phyloP scores from a whole-genome alignment of 768 basidiomycete species.

The Suillus sp. region DNA sequence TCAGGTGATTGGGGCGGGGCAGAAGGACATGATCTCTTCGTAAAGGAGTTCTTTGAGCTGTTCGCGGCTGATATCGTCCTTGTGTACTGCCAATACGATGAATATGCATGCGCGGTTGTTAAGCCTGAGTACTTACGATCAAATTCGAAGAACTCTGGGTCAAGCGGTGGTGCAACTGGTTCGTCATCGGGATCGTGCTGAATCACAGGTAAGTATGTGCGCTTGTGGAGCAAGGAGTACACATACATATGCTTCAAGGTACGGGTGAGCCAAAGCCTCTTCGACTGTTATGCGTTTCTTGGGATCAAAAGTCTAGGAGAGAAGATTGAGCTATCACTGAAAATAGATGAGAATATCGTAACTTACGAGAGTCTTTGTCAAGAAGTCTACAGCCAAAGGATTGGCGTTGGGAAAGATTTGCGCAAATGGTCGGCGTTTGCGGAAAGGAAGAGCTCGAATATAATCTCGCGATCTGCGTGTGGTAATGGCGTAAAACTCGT shows the following conservation, averaged over 20 bases:
- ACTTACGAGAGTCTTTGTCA: conserved; percentile 81
- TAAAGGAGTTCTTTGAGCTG: conserved; percentile 93
- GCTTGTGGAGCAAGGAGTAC: conserved; percentile 8
- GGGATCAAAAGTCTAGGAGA: conserved; percentile 86
- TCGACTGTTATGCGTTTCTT: conserved; percentile 96
- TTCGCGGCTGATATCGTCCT: conserved; percentile 94
- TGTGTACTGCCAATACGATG: conserved; percentile 62
- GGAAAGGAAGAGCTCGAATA: conserved; percentile 92
- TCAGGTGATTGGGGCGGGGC: conserved; percentile 57
- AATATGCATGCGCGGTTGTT: background rate
- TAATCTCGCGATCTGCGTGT: conserved; percentile 92
- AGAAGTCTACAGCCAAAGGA: conserved; percentile 71
- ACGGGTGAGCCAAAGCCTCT: conserved; percentile 92
- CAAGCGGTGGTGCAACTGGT: conserved; percentile 92
- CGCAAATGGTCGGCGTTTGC: conserved; percentile 81
- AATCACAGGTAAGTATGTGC: conserved; percentile 14
- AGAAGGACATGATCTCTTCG: conserved; percentile 93
- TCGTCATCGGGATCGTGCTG: conserved; percentile 97
- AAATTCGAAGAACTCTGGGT: conserved; percentile 96
- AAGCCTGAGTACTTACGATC: conserved; percentile 60
- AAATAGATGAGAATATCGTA: background rate
- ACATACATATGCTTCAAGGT: conserved; percentile 87
- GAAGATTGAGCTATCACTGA: background rate
- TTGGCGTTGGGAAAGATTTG: conserved; percentile 90
- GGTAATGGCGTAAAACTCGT: conserved; percentile 97